Evolutionary conservation across 768 basidiomycete genomes (phyloP).

Genomic region (Daedalea quercina): DNA sequence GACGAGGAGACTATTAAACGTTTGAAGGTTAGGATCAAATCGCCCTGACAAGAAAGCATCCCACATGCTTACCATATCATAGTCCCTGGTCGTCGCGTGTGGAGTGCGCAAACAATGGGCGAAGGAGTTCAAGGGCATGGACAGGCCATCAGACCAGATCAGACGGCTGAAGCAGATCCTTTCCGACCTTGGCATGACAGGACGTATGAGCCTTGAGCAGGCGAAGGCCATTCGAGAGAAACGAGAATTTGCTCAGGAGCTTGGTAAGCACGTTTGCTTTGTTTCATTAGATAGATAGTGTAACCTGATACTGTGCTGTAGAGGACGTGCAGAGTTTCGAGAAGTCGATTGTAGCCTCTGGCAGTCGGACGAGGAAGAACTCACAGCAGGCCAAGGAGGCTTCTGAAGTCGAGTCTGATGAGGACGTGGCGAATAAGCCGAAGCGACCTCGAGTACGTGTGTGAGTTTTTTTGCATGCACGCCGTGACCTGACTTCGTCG

Average conservation of each 20-base stretch:
- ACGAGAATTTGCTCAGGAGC: conserved; percentile 71
- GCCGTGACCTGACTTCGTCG: not conserved
- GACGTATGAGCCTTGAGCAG: conserved; percentile 71
- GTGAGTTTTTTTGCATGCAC: not conserved
- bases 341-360: conserved; percentile 32
- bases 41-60: not conserved
- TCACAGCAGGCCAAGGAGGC: conserved; percentile 25
- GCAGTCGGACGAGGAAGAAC: conserved; percentile 17
- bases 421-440: conserved; percentile 1
- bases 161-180: conserved; percentile 58
- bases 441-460: conserved; percentile 26
- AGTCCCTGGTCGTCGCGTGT: conserved; percentile 69
- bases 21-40: conserved; percentile 46
- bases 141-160: conserved; percentile 56
- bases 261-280: conserved; percentile 39
- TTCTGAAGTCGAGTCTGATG: conserved; percentile 22
- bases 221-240: conserved; percentile 68
- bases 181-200: conserved; percentile 72
- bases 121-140: conserved; percentile 59
- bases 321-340: conserved; percentile 76
- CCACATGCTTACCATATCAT: not conserved
- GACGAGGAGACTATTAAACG: conserved; percentile 72
- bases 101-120: conserved; percentile 75
- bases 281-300: not conserved
- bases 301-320: conserved; percentile 20